Percentiles rank a stretch among this genome's conserved stretches.
Conservation (phyloP, 441 rosid genomes). For the Kokia cookei region DNA sequence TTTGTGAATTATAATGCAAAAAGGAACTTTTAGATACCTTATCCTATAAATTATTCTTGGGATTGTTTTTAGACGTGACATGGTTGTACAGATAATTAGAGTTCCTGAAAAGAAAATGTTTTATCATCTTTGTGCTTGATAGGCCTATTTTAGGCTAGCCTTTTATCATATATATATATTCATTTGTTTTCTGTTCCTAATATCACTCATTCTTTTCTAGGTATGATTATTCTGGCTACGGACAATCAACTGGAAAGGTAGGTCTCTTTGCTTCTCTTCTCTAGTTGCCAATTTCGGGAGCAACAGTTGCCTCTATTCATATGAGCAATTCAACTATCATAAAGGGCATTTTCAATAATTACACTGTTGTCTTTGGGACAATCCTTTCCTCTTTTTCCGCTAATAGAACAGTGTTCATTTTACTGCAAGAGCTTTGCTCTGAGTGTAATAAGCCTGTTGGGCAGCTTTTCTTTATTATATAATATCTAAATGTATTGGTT, state of each 20-base stretch:
- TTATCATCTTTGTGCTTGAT: not conserved
- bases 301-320: not conserved
- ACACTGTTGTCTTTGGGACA: not conserved
- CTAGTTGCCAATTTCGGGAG: conserved; percentile 11
- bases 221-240: conserved; percentile 79
- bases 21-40: not conserved
- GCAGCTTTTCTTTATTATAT: not conserved
- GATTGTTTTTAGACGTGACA: not conserved
- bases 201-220: conserved; percentile 20
- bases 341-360: not conserved
- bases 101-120: not conserved
- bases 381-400: not conserved
- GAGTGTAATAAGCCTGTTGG: not conserved
- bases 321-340: not conserved
- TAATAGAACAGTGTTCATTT: not conserved
- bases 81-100: not conserved
- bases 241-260: conserved; percentile 78
- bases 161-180: not conserved
- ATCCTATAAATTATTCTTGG: not conserved
- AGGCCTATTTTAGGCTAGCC: not conserved
- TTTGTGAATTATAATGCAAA: not conserved
- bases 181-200: conserved; percentile 5
- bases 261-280: conserved; percentile 12
- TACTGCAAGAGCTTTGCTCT: not conserved
- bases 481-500: not conserved